A percentile compares a stretch with the other conserved stretches of the same genome.
phyloP scores from a whole-genome alignment of 495 filamentous ascomycete species.

The Hyaloscypha hepaticicola region DNA sequence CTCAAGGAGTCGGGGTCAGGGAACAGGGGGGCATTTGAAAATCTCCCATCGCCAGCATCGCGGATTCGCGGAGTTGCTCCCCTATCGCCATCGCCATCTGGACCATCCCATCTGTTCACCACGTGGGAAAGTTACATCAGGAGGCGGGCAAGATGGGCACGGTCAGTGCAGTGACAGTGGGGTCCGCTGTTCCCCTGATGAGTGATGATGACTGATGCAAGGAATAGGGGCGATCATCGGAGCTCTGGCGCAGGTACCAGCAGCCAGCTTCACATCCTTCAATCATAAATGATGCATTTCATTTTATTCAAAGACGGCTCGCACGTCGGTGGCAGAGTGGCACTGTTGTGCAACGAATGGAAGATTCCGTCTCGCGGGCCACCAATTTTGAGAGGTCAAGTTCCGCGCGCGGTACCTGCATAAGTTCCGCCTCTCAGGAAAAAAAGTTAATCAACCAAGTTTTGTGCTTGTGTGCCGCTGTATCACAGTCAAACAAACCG shows the following conservation, averaged over 20 bases:
- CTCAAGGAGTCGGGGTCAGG: too few relatives aligned
- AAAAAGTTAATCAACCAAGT: neutral
- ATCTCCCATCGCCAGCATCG: too few relatives aligned
- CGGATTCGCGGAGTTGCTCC: too few relatives aligned
- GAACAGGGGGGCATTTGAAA: too few relatives aligned
- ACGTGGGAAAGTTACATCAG: too few relatives aligned
- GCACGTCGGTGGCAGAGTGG: neutral
- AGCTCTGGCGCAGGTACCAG: neutral
- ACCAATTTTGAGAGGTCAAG: neutral
- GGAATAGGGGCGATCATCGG: neutral
- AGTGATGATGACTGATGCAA: too few relatives aligned
- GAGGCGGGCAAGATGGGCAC: too few relatives aligned
- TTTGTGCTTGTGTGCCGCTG: neutral
- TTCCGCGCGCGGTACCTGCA: neutral
- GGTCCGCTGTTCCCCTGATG: too few relatives aligned
- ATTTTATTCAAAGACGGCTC: neutral
- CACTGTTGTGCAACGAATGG: neutral
- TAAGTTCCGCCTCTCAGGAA: neutral
- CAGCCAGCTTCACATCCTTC: neutral
- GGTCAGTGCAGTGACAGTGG: too few relatives aligned
- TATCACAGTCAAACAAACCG: neutral
- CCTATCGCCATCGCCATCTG: too few relatives aligned
- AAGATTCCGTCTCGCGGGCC: neutral
- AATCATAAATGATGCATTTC: neutral
- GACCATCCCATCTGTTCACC: too few relatives aligned